Conservation (phyloP, 805 yeast genomes). For the Candida ulmi region DNA sequence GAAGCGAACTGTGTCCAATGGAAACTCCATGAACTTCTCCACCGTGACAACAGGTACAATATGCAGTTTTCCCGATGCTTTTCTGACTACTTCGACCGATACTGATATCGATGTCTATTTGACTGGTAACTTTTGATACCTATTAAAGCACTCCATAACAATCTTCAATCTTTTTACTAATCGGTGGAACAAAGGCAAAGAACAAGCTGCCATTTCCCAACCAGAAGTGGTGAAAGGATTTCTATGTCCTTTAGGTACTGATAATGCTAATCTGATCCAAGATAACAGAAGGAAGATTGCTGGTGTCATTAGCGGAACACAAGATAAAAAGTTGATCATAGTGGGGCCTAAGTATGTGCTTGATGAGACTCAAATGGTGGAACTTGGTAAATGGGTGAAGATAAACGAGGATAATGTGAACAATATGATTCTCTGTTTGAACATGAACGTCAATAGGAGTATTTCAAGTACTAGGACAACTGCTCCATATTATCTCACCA, state of each 20-base stretch:
- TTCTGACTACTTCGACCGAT: not conserved
- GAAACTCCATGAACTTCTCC: not conserved
- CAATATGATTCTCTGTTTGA: slow-evolving; percentile 1
- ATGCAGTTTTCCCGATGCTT: not conserved
- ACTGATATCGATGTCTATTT: not conserved
- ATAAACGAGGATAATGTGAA: too few relatives aligned
- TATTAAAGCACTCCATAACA: too few relatives aligned
- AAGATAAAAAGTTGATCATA: not conserved
- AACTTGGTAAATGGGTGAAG: too few relatives aligned
- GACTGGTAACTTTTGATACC: not conserved
- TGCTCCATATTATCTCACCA: slow-evolving; percentile 19
- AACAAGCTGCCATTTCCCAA: not conserved
- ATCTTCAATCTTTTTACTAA: too few relatives aligned
- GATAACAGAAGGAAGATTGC: not conserved
- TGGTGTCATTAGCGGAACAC: not conserved
- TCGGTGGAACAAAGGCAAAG: too few relatives aligned
- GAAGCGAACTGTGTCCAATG: not conserved
- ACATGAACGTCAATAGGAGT: slow-evolving; percentile 6
- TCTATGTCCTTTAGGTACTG: slow-evolving; percentile 2
- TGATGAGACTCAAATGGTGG: too few relatives aligned
- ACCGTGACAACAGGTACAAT: not conserved
- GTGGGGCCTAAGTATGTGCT: slow-evolving; percentile 32
- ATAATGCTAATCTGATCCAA: not conserved
- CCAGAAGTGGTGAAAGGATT: slow-evolving; percentile 5
- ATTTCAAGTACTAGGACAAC: not conserved